phyloP scores from a whole-genome alignment of 2,329 filamentous ascomycete species.

The Trichoderma koningiopsis region DNA sequence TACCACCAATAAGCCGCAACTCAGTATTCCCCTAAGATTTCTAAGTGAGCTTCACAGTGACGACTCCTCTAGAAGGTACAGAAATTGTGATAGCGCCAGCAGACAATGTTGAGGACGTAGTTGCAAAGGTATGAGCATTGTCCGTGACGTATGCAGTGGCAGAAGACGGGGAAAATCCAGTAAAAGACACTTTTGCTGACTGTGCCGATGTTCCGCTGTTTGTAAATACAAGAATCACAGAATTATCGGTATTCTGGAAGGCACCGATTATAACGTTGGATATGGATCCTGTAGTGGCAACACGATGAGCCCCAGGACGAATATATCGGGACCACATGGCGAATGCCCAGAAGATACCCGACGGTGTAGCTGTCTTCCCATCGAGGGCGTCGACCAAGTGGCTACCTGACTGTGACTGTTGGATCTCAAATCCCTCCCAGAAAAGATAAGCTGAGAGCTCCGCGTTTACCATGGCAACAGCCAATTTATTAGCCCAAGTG shows the following conservation, averaged over 20 bases:
- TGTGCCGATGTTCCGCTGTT: conserved; percentile 6
- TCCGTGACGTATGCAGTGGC: conserved; percentile 11
- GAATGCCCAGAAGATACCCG: conserved; percentile 19
- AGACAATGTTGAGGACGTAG: neutral
- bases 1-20: conserved; percentile 34
- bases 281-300: conserved; percentile 4
- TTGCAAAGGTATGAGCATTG: neutral
- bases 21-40: neutral
- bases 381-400: conserved; percentile 14
- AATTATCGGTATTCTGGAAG: conserved; percentile 9
- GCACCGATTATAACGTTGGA: conserved; percentile 4
- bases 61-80: neutral
- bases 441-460: conserved; percentile 6
- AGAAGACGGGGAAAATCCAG: neutral
- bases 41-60: conserved; percentile 5
- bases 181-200: neutral
- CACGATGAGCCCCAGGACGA: neutral
- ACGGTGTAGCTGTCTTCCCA: conserved; percentile 11
- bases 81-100: neutral
- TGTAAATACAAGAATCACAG: conserved; percentile 5
- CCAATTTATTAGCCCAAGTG: conserved; percentile 12
- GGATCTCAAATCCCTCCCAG: conserved; percentile 16
- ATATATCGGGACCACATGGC: conserved; percentile 21
- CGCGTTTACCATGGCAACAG: conserved; percentile 16
- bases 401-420: conserved; percentile 14